Base-by-base conservation (phyloP, 257 asterid genomes). In the Lavandula angustifolia region DNA sequence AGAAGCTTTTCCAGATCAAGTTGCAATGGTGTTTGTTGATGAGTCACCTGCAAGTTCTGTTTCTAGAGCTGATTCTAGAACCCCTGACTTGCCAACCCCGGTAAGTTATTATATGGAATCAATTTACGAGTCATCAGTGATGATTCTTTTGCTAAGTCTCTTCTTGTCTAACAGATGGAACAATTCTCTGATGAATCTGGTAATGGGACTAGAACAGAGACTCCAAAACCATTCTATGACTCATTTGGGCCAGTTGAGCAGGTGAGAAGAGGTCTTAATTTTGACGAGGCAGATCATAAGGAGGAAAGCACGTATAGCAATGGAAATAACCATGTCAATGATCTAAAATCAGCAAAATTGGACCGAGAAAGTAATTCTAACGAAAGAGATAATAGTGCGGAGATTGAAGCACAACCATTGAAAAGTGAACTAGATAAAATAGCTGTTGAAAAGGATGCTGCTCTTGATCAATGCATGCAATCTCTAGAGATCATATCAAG, bases 231-330 rank as follows among this genome's bases (percentile, higher is more conserved):
- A 46, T 65, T 70, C 47, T 60, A 60, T 34, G 73, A 77, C 64
- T 49, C 80, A 7, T 81, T 63, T 59, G 79, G 79, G 60, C 52
- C 76, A 10, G 79, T 74, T 32, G 87, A 84, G 42, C 78, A 75
- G 74, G 96, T 80, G 64, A 85, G 92, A 66, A 86, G 87, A 78
- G 84, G 89, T 49, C 97, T 90, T 59, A 79, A 80, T 54, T 94
- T 90, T 69, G 84, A 78, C 29, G 91, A 79, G 74, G 54, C 62
- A 7, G 92, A 65, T 34, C 95, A 77, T 70, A 84, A 75, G 54
- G 88, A 66, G 42, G 78, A 64, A 47, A 57, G 57, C 60, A 31
- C 11, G 32, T 52, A 16, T 53, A 57, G 38, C 64, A 47, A 51
- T 67, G 84, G 63, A 65, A 74, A 34, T 29, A 63, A 69, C 64